Conservation (phyloP, 192 early-diverging fungal species). For the Backusella psychrophila region DNA sequence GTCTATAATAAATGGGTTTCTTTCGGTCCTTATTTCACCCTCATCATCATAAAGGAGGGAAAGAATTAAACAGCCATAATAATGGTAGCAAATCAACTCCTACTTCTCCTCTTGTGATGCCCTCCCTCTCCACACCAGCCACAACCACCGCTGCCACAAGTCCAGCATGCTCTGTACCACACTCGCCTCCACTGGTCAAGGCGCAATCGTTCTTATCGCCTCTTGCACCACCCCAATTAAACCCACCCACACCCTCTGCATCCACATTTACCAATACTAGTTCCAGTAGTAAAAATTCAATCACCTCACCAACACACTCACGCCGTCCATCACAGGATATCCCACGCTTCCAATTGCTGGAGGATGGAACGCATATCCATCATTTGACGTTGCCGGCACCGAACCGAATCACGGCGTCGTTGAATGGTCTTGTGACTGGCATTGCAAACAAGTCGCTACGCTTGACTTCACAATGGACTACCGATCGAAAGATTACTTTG, state of each 20-base stretch:
- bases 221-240: not conserved
- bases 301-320: not conserved
- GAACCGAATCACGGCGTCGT: conserved; percentile 15
- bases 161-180: not conserved
- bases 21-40: conserved; percentile 13
- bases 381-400: conserved; percentile 27
- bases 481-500: conserved; percentile 16
- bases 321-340: not conserved
- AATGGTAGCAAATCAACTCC: not conserved
- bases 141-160: not conserved
- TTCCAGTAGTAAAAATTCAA: not conserved
- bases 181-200: not conserved
- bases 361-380: conserved; percentile 34
- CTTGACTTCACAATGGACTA: not conserved
- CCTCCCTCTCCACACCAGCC: not conserved
- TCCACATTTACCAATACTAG: not conserved
- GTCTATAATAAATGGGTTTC: conserved; percentile 10
- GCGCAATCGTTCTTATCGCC: not conserved
- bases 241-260: not conserved
- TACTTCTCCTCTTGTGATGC: not conserved
- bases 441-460: conserved; percentile 1
- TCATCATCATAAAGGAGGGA: not conserved
- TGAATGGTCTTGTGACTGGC: conserved; percentile 23
- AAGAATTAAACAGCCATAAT: not conserved
- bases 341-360: conserved; percentile 28